Conservation (phyloP, 2,329 filamentous ascomycete species). For the Colletotrichum scovillei region DNA sequence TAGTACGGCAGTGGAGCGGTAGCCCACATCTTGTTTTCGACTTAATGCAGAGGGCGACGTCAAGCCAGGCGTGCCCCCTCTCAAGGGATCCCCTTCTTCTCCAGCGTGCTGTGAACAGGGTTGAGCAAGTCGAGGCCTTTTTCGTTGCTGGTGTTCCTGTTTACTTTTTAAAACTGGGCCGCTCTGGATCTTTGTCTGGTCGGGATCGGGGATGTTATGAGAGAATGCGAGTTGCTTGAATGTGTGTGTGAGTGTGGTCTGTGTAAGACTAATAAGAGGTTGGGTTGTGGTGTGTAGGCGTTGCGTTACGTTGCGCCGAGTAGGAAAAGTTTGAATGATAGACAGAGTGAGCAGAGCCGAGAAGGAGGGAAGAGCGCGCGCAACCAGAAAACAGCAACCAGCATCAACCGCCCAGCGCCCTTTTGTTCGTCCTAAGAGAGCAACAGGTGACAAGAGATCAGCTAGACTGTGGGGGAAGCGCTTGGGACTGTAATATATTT, state of each 20-base stretch:
- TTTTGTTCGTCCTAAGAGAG: slow-evolving; percentile 26
- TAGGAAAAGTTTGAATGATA: background rate
- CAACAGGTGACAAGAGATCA: slow-evolving; percentile 22
- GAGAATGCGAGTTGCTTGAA: slow-evolving; percentile 10
- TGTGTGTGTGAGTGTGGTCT: background rate
- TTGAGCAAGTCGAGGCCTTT: slow-evolving; percentile 22
- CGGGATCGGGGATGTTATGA: slow-evolving; percentile 12
- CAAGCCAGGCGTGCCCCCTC: slow-evolving; percentile 34
- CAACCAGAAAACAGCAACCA: slow-evolving; percentile 8
- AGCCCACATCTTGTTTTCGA: slow-evolving; percentile 36
- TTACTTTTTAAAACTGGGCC: slow-evolving; percentile 31
- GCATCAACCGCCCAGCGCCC: slow-evolving; percentile 23
- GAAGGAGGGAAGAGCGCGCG: background rate
- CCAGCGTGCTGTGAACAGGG: slow-evolving; percentile 16
- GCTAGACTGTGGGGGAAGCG: slow-evolving; percentile 14
- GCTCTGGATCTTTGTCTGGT: slow-evolving; percentile 21
- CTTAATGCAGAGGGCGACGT: slow-evolving; percentile 38
- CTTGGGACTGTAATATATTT: slow-evolving; percentile 35
- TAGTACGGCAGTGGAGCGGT: slow-evolving; percentile 38
- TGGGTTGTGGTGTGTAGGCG: background rate
- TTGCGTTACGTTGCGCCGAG: background rate
- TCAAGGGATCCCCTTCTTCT: slow-evolving; percentile 33
- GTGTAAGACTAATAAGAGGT: background rate
- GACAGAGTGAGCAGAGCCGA: background rate
- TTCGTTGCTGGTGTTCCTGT: background rate